Percentiles rank a stretch among this genome's conserved stretches.
Conservation (phyloP, 495 filamentous ascomycete genomes). For the Talaromyces thailandensis region DNA sequence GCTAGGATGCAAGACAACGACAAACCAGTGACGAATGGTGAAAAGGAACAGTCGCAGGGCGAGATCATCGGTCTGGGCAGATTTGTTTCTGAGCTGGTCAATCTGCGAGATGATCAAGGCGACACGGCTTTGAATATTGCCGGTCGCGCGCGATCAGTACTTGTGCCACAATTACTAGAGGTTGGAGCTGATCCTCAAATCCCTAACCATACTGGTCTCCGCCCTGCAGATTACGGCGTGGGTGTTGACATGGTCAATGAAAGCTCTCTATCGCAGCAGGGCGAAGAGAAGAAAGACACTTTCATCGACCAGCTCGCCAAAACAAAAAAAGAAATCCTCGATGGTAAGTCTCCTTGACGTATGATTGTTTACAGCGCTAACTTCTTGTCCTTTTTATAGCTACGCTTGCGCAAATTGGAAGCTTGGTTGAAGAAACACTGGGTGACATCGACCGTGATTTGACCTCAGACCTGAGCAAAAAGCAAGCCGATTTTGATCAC, state of each 20-base stretch:
- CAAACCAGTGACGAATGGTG: conserved; percentile 22
- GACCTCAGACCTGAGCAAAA: conserved; percentile 62
- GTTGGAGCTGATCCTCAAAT: conserved; percentile 86
- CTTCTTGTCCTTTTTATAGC: conserved; percentile 47
- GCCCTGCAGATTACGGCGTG: conserved; percentile 86
- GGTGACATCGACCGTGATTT: conserved; percentile 65
- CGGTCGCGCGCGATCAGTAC: conserved; percentile 82
- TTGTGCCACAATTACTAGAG: conserved; percentile 87
- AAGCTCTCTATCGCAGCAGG: conserved; percentile 38
- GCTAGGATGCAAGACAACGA: conserved; percentile 45
- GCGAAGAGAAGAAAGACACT: conserved; percentile 31
- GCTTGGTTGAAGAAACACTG: conserved; percentile 41
- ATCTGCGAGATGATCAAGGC: conserved; percentile 80
- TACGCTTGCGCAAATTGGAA: conserved; percentile 46
- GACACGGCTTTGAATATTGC: conserved; percentile 94
- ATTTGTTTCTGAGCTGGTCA: conserved; percentile 95
- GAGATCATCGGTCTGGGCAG: conserved; percentile 73
- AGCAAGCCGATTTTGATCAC: conserved; percentile 72
- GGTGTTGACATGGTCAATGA: conserved; percentile 53
- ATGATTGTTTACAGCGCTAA: conserved; percentile 1
- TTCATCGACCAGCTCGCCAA: conserved; percentile 59
- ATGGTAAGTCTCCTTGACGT: conserved; percentile 19
- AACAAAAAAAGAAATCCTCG: conserved; percentile 36
- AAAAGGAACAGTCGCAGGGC: conserved; percentile 18
- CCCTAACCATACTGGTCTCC: conserved; percentile 76